These are phyloP conservation scores for Marasmius sp. DNA, from an alignment of 1,284 basidiomycete species.

Conservation along the genomic window DNA sequence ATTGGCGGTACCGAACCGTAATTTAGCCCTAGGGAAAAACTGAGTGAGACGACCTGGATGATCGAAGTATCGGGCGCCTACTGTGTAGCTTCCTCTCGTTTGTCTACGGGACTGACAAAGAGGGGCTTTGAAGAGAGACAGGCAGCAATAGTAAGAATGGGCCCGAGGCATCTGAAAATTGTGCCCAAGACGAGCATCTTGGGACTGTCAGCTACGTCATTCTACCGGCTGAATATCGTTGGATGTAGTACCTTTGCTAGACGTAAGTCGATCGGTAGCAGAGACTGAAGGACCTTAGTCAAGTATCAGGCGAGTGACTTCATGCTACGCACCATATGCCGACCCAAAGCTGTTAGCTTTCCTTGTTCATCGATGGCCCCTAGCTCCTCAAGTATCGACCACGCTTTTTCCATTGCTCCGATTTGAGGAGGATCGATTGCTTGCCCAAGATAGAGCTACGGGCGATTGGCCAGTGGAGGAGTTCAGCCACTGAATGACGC, in stretches of 20 bases:
- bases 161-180: constrained; percentile 78
- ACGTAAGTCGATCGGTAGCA: constrained; percentile 87
- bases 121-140: constrained; percentile 85
- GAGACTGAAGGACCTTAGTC: constrained; percentile 47
- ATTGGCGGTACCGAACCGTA: constrained; percentile 66
- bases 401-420: constrained; percentile 78
- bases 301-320: constrained; percentile 4
- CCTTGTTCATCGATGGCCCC: constrained; percentile 73
- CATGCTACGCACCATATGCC: constrained; percentile 63
- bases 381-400: constrained; percentile 73
- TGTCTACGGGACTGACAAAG: constrained; percentile 81
- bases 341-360: constrained; percentile 79
- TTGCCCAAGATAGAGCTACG: constrained; percentile 57
- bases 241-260: constrained; percentile 68
- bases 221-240: no score
- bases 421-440: constrained; percentile 86
- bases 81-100: constrained; percentile 77
- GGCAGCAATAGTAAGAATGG: constrained; percentile 81
- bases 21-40: constrained; percentile 54
- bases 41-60: neutral
- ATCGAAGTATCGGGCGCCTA: constrained; percentile 31
- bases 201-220: neutral
- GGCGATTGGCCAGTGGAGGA: neutral
- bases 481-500: constrained; percentile 18
- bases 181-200: constrained; percentile 86